Base-by-base conservation (phyloP, 768 basidiomycete genomes). In the Infundibulicybe gibba region DNA sequence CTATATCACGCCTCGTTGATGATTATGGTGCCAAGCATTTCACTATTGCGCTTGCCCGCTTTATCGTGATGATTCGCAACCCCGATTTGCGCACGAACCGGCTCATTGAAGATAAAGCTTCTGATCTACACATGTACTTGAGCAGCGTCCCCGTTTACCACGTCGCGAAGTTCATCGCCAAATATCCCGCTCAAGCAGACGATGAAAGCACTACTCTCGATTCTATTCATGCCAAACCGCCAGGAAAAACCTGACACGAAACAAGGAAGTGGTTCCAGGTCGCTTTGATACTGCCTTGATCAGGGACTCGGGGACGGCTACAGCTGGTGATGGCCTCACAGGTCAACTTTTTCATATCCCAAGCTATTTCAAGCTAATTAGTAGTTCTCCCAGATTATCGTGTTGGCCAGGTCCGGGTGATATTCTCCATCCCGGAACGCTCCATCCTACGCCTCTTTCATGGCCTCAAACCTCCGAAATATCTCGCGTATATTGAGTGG, bases 281-380 rank as follows among this genome's bases (percentile, higher is more conserved):
- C 1, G 63, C 3, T 74, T 71, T 54, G 70, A 75, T 48, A 70
- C 54, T 38, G 46, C 48, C 33, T 15, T 37, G 30, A 44, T 47
- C 30, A 40, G 41, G 56, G 3, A 13, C 9, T 20, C 35, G 16
- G 32, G 14, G 50, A 33, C 34, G 20, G 41, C 30, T 57, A 6
- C 48, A 25, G 10, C 38, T 11, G 14, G 14, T 13, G 49, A 34
- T 13, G 57, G 57, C 60, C 25, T 25, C 8, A 8, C 4, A 25
- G 25, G 25, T 25, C 4, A 25, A 25, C 8, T n/a, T 25, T 25
- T 25, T 25, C 25, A 8, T 25, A 25, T 25, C 25, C 3, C 8
- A 25, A 25, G 25, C 25, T 25, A 8, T 8, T 25, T 25, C 25
- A 25, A 25, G 8, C 8, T 25, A 8, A 25, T 8, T n/a, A n/a